phyloP scores from a whole-genome alignment of 1,284 basidiomycete genomes.

The Leccinum ambiguum region DNA sequence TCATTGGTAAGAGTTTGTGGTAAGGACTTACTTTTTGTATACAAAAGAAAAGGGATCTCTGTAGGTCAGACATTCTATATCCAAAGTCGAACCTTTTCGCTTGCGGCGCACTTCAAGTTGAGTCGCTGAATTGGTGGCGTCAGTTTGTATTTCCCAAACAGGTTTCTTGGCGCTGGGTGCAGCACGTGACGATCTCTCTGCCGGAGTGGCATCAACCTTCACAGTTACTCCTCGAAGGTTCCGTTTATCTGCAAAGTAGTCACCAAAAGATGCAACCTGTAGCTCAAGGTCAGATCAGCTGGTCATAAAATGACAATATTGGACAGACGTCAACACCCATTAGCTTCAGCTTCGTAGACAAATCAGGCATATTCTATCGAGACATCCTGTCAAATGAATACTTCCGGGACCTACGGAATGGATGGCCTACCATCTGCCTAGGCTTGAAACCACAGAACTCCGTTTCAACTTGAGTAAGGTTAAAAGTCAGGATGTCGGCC shows the following conservation, averaged over 20 bases:
- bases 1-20: neutral
- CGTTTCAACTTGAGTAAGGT: slow-evolving; percentile 57
- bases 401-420: slow-evolving; percentile 27
- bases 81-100: neutral
- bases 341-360: slow-evolving; percentile 67
- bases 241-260: slow-evolving; percentile 69
- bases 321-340: slow-evolving; percentile 68
- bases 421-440: slow-evolving; percentile 47
- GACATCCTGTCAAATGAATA: slow-evolving; percentile 26
- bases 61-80: slow-evolving; percentile 65
- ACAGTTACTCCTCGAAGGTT: slow-evolving; percentile 1
- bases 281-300: slow-evolving; percentile 7
- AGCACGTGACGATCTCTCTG: neutral
- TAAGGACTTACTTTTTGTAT: slow-evolving; percentile 62
- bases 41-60: slow-evolving; percentile 69
- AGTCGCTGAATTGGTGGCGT: slow-evolving; percentile 9
- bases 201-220: neutral
- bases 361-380: slow-evolving; percentile 50
- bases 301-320: neutral
- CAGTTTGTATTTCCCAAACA: slow-evolving; percentile 19
- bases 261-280: slow-evolving; percentile 69
- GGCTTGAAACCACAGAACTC: slow-evolving; percentile 44
- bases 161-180: slow-evolving; percentile 9
- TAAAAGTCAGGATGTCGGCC: slow-evolving; percentile 77
- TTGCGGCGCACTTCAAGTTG: neutral